Percentiles rank a stretch among this genome's conserved stretches.
Evolutionary conservation across 1,139 yeast genomes (phyloP).

Genomic region (Blastobotrys apis): DNA sequence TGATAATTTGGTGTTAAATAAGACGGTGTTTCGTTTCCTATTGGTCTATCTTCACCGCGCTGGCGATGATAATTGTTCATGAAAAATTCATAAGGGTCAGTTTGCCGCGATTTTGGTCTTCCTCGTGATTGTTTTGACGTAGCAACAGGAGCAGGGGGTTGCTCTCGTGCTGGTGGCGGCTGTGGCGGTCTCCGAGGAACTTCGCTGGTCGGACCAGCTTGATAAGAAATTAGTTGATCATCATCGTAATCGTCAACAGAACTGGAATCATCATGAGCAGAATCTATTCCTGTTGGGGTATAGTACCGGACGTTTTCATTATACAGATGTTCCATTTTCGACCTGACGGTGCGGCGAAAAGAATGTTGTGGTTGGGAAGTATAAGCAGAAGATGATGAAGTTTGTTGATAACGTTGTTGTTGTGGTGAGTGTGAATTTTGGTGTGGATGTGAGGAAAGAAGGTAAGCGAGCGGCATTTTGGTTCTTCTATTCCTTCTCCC

Average conservation of each 20-base stretch:
- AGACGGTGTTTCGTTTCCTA: no score
- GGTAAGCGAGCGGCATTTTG: no score
- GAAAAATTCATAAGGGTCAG: conserved; percentile 10
- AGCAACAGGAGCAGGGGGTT: not conserved
- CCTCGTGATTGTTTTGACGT: not conserved
- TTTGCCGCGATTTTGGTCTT: not conserved
- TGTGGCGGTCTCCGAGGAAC: not conserved
- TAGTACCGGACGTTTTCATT: not conserved
- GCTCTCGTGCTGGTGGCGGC: not conserved
- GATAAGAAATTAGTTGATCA: conserved; percentile 2
- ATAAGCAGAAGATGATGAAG: no score
- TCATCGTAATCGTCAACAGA: not conserved
- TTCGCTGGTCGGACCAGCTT: conserved; percentile 8
- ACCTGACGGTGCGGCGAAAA: no score
- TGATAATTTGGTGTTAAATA: no score
- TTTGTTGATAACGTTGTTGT: not conserved
- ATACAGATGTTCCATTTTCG: not conserved
- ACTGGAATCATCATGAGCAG: no score
- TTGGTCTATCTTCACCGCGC: no score
- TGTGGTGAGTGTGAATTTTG: no score
- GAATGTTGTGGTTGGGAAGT: no score
- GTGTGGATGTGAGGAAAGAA: no score
- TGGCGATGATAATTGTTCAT: conserved; percentile 10
- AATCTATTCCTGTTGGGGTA: not conserved
- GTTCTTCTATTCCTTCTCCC: no score